Conservation (phyloP, 208 protist species). For the Leishmania lainsoni region DNA sequence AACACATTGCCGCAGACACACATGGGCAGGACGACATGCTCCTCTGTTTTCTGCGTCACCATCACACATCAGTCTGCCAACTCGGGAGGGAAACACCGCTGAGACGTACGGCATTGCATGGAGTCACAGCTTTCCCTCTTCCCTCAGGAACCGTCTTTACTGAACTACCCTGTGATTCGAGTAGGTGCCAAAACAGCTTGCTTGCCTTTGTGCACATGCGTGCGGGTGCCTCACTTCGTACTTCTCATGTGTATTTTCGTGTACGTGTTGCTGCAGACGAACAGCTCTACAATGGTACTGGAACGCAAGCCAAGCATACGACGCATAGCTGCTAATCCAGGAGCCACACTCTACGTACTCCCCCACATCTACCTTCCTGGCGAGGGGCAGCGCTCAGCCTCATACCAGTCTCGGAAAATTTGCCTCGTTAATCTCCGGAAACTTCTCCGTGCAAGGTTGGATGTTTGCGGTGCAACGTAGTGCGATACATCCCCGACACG, state of each 20-base stretch:
- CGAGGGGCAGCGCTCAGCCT: background rate
- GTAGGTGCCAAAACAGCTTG: no score
- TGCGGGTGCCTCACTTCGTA: background rate
- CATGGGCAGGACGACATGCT: background rate
- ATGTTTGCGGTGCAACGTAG: conserved; percentile 3
- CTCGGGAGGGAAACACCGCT: background rate
- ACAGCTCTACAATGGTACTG: no score
- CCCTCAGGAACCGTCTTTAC: background rate
- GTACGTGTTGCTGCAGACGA: background rate
- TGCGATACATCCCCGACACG: conserved; percentile 4
- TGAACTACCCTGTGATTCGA: background rate
- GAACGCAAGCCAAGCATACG: background rate
- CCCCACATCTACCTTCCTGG: background rate
- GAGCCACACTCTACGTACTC: background rate
- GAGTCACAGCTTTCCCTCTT: background rate
- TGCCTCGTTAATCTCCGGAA: conserved; percentile 26
- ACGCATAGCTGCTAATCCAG: background rate
- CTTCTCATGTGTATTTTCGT: background rate
- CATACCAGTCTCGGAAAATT: conserved; percentile 37
- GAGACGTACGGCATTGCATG: no score
- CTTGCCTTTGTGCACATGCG: background rate
- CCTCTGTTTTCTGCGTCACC: background rate
- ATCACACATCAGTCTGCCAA: background rate
- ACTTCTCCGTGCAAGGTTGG: conserved; percentile 2
- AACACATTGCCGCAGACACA: background rate